Base-by-base conservation (phyloP, 2,329 filamentous ascomycete genomes). In the Paecilomyces niveus region DNA sequence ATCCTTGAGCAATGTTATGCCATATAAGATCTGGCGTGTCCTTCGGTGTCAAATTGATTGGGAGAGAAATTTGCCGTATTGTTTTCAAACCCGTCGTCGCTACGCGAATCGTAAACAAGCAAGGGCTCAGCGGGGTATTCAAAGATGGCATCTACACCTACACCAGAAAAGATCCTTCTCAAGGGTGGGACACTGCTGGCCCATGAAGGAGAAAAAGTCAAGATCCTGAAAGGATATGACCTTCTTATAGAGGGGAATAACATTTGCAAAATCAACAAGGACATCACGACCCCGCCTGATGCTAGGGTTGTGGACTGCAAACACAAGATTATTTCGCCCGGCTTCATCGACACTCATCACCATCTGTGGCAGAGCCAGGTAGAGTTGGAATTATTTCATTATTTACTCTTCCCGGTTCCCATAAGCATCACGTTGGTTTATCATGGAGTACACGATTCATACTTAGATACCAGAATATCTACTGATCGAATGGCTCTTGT, bases 311-410 rank as follows among this genome's bases (percentile, higher is more conserved):
- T 81, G 26, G 74, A 81, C 60, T 78, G 74, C 22, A 70, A 67
- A 6, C 65, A 66, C 29, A 70, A 68, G 54, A 66, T 70, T 15
- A 58, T 71, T 33, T 69, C 67, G 22, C 72, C 72, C 3, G 71
- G 72, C 0, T 74, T 71, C 57, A 65, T 74, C 39, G 68, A 73
- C 54, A 74, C 71, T 7, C 70, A 74, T 53, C 65, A 76, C 52
- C 78, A 81, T 65, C 63, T 78, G 7, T 81, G 78, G 78, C 76
- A 80, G 62, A 75, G 39, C 5, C 39, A 45, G 39, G 39, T 45
- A 45, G 7, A 9, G n/a, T 9, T 45, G 2, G 9, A 18, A 10
- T 39, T n/a, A 9, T 15, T 45, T 45, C 39, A 3, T 33, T 33
- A 11, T 10, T 33, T 33, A 13, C 11, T 32, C 11, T 32, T 29